Evolutionary conservation across 257 asterid species (phyloP).

Genomic region (Fraxinus pennsylvanica): DNA sequence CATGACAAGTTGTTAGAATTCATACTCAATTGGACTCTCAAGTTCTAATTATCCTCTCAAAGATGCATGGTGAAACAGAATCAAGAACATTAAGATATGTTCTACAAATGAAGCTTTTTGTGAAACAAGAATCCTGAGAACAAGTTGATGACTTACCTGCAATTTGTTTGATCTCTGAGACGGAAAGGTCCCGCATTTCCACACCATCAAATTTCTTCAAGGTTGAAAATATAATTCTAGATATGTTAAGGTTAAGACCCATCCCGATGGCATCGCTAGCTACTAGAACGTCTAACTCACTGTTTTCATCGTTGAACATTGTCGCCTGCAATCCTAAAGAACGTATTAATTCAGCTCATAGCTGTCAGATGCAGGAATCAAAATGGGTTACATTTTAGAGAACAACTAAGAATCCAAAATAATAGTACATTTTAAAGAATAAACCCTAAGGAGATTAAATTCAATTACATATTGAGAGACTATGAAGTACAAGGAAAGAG

Average conservation of each 20-base stretch:
- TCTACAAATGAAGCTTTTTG: constrained; percentile 11
- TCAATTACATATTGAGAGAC: neutral
- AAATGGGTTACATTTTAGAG: constrained; percentile 11
- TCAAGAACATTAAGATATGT: constrained; percentile 10
- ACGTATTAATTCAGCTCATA: constrained; percentile 47
- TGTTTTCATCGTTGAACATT: constrained; percentile 86
- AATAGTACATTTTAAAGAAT: constrained; percentile 1
- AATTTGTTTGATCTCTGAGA: constrained; percentile 94
- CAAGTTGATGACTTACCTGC: constrained; percentile 57
- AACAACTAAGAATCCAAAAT: constrained; percentile 18
- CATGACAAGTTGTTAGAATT: neutral
- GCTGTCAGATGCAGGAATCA: constrained; percentile 21
- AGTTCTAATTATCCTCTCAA: neutral
- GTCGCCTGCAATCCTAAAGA: constrained; percentile 86
- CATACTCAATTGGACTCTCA: neutral
- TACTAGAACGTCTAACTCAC: constrained; percentile 83
- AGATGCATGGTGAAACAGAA: constrained; percentile 13
- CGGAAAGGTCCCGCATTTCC: constrained; percentile 68
- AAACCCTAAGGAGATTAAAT: constrained; percentile 7
- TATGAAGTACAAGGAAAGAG: neutral
- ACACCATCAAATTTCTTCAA: constrained; percentile 78
- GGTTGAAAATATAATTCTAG: constrained; percentile 84
- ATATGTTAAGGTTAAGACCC: constrained; percentile 98
- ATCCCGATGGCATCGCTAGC: constrained; percentile 98
- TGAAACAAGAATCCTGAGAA: constrained; percentile 9